Percentiles rank a stretch among this genome's conserved stretches.
These are phyloP conservation scores for Nephromyces sp. DNA, from an alignment of 169 alveolate species.

Conservation along the genomic window DNA sequence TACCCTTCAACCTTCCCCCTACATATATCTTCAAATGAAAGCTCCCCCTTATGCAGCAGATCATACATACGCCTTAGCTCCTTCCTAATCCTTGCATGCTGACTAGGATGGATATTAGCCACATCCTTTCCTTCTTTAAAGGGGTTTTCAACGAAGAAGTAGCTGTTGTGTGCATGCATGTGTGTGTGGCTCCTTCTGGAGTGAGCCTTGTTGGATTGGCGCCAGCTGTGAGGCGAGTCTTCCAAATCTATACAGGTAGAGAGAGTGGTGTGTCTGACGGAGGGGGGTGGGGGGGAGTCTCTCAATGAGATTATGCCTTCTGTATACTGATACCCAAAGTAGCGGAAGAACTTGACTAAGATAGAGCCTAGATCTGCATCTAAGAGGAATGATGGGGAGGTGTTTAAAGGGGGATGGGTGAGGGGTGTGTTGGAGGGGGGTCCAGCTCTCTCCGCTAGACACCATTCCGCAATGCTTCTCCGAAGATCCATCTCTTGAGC, in stretches of 20 bases:
- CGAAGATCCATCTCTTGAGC: not conserved
- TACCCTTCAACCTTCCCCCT: too few species aligned
- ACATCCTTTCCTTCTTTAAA: constrained; percentile 46
- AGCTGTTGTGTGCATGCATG: not conserved
- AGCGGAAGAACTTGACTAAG: constrained; percentile 25
- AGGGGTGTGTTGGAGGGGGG: not conserved
- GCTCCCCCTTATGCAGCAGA: constrained; percentile 15
- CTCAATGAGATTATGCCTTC: constrained; percentile 14
- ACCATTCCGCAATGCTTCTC: not conserved
- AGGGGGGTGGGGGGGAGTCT: too few species aligned
- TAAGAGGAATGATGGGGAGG: not conserved
- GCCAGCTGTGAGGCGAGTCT: constrained; percentile 6
- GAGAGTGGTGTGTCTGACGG: too few species aligned
- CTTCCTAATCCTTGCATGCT: constrained; percentile 10
- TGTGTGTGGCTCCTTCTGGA: constrained; percentile 2
- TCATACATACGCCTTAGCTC: constrained; percentile 21
- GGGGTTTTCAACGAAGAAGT: constrained; percentile 33
- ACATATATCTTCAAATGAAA: too few species aligned
- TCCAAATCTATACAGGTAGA: not conserved
- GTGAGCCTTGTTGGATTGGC: constrained; percentile 12
- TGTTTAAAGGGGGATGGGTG: not conserved
- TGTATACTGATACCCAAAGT: constrained; percentile 19
- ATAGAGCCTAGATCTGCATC: constrained; percentile 9
- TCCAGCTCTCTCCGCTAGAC: not conserved
- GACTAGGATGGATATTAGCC: constrained; percentile 23